A percentile compares a stretch with the other conserved stretches of the same genome.
These are phyloP conservation scores for Termitomyces bulborhizus DNA, from an alignment of 768 basidiomycete genomes.

Conservation along the genomic window DNA sequence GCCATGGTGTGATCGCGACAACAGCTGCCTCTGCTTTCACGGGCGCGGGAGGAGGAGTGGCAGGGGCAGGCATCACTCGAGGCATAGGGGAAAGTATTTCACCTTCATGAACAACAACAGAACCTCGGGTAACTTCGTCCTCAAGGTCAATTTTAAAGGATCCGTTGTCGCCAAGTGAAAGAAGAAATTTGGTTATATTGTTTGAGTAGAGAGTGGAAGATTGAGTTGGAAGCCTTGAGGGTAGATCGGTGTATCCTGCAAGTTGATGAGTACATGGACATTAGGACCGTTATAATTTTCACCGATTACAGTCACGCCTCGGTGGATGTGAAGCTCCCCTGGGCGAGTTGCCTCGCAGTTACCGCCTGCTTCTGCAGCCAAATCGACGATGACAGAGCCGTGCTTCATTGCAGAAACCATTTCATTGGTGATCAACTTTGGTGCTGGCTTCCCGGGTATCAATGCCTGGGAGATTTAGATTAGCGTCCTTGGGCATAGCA, in stretches of 20 bases:
- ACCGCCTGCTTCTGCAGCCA: conserved; percentile 86
- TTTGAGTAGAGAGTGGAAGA: conserved; percentile 89
- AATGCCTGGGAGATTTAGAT: conserved; percentile 43
- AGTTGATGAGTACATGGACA: not conserved
- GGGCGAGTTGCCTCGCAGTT: conserved; percentile 82
- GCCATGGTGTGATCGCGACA: conserved; percentile 78
- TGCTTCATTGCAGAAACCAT: conserved; percentile 92
- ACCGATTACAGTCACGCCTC: conserved; percentile 85
- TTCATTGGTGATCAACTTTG: conserved; percentile 77
- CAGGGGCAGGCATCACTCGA: conserved; percentile 59
- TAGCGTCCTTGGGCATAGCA: not conserved
- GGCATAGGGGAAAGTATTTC: conserved; percentile 60
- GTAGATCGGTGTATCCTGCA: conserved; percentile 76
- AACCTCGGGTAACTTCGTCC: conserved; percentile 82
- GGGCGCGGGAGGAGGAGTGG: conserved; percentile 43
- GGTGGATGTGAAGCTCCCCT: conserved; percentile 60
- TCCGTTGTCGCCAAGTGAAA: conserved; percentile 65
- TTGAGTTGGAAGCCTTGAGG: conserved; percentile 85
- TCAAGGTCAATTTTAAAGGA: conserved; percentile 64
- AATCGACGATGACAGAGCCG: conserved; percentile 83
- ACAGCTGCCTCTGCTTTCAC: conserved; percentile 39
- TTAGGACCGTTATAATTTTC: not conserved
- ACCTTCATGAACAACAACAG: conserved; percentile 69
- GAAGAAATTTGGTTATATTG: conserved; percentile 84
- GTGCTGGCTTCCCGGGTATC: conserved; percentile 83